Evolutionary conservation across 208 protist genomes (phyloP), one percentile per base, ranked within the genome.

Genomic region (Leishmania turanica): DNA sequence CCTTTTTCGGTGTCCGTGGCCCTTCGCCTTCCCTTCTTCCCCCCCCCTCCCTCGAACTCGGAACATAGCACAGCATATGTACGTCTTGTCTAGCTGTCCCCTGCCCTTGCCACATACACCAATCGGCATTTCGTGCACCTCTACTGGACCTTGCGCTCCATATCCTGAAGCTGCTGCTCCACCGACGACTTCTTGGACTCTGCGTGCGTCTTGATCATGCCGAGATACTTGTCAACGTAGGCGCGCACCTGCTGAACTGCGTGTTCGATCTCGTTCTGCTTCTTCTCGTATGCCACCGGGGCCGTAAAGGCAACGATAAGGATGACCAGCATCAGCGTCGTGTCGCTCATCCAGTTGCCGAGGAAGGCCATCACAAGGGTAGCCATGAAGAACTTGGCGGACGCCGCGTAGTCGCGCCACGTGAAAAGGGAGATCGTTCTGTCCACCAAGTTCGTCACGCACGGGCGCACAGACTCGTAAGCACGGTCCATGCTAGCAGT

Each of bases 261-360:
- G 2, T 75, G 17, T 62, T 96, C 92, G 74, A 96, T 94, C 64
- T 90, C 83, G 40, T 82, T 83, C 85, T 92, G 88, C 75, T 96
- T 95, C 86, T 90, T 89, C 78, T 90, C 86, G 83, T 98, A 96
- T 47, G 90, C 80, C 15, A 90, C 76, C 19, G 93, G 95, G 17
- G 87, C 54, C 0, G 89, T 83, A 78, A 97, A 96, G 72, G 85
- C 58, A 51, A 86, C 49, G 42, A 93, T 31, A 49, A 94, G 40
- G 13, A 65, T 62, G 5, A 91, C 2, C 9, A 92, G 71, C 21
- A 92, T n/a, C 31, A 96, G 75, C 2, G 84, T 88, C 34, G 82
- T 84, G 80, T 98, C 95, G 58, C 86, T 90, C 75, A 96, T 75
- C 58, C 65, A 90, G 87, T 96, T 98, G 71, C 95, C 95, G 19